These are phyloP conservation scores for Wickerhamomyces tratensis DNA, from an alignment of 805 yeast genomes.

Conservation along the genomic window DNA sequence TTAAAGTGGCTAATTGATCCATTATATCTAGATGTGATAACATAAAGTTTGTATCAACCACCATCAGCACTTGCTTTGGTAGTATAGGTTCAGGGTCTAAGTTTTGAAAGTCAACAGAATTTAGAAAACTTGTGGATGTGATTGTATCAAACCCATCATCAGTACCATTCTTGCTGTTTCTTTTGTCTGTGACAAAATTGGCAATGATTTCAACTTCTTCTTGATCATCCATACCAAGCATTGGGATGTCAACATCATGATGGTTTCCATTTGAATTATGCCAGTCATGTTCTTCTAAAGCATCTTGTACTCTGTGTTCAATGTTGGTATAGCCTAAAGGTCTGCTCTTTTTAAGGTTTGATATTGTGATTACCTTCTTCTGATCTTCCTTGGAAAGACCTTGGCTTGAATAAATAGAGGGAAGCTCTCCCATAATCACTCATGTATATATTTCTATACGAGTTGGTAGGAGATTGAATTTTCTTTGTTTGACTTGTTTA, in stretches of 20 bases:
- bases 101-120: neutral
- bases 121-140: neutral
- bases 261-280: constrained; percentile 2
- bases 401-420: constrained; percentile 14
- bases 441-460: no score
- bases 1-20: constrained; percentile 36
- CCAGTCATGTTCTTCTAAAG: neutral
- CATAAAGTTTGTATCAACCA: constrained; percentile 79
- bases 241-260: constrained; percentile 31
- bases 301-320: constrained; percentile 15
- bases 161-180: constrained; percentile 2
- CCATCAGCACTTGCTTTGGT: constrained; percentile 30
- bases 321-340: constrained; percentile 17
- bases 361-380: constrained; percentile 9
- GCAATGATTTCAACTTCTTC: constrained; percentile 34
- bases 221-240: constrained; percentile 38
- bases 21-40: constrained; percentile 56
- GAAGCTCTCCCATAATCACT: constrained; percentile 9
- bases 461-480: no score
- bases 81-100: constrained; percentile 3
- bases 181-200: constrained; percentile 24
- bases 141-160: neutral
- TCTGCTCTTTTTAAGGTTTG: constrained; percentile 7
- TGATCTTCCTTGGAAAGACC: constrained; percentile 13
- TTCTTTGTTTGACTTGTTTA: no score